A percentile compares a stretch with the other conserved stretches of the same genome.
These are phyloP conservation scores for Croton laevigatus DNA, from an alignment of 441 rosid species.

Conservation along the genomic window DNA sequence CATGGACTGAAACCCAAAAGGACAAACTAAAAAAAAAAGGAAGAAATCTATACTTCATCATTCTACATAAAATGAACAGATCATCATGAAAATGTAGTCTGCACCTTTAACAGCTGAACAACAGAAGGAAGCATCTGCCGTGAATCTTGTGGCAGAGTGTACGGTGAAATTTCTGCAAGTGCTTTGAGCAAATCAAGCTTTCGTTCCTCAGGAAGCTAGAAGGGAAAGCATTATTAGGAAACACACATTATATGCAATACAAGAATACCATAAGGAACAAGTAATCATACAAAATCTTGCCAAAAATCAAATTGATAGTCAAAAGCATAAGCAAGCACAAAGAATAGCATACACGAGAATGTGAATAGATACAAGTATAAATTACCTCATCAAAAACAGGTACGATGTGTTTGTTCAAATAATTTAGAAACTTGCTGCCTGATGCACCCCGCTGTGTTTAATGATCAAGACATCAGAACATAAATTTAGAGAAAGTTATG, in stretches of 20 bases:
- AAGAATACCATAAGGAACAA: not conserved
- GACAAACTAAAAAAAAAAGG: not conserved
- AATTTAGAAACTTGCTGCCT: conserved; percentile 80
- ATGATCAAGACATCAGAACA: conserved; percentile 6
- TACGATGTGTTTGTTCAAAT: conserved; percentile 77
- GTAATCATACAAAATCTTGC: not conserved
- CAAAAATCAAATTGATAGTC: not conserved
- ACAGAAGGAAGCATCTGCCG: conserved; percentile 89
- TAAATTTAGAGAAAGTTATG: not conserved
- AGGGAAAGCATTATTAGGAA: conserved; percentile 21
- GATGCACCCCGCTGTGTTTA: conserved; percentile 80
- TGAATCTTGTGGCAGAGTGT: conserved; percentile 83
- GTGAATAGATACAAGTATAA: not conserved
- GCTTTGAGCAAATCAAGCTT: conserved; percentile 94
- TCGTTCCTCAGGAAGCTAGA: conserved; percentile 93
- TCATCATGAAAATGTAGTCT: not conserved
- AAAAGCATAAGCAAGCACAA: not conserved
- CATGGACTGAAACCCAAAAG: conserved; percentile 6
- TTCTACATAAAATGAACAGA: not conserved
- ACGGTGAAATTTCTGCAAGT: conserved; percentile 88
- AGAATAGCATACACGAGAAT: not conserved
- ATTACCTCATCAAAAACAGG: conserved; percentile 91
- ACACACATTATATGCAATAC: not conserved
- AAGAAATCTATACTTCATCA: not conserved
- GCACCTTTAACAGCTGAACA: conserved; percentile 83